phyloP scores from a whole-genome alignment of 2,329 filamentous ascomycete species.

The Amylocarpus encephaloides region DNA sequence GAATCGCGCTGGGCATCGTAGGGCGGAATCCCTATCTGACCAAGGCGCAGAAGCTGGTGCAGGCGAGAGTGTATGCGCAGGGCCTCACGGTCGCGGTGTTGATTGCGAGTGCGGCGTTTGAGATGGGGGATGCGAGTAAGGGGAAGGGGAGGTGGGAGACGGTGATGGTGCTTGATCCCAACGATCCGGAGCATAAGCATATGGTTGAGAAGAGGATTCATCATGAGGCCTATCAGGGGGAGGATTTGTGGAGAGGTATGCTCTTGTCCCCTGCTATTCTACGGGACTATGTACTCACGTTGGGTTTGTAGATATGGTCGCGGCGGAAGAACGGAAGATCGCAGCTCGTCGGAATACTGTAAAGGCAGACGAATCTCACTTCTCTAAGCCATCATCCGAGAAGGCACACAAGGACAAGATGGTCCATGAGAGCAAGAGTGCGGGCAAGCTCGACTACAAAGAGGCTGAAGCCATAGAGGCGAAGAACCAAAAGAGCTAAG shows the following conservation, averaged over 20 bases:
- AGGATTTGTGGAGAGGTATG: conserved; percentile 88
- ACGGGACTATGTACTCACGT: too few species aligned
- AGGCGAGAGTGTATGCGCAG: conserved; percentile 71
- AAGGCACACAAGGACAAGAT: conserved; percentile 45
- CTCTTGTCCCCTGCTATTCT: conserved; percentile 22
- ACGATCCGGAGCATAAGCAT: conserved; percentile 76
- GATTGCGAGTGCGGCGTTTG: conserved; percentile 60
- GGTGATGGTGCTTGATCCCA: conserved; percentile 70
- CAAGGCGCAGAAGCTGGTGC: conserved; percentile 63
- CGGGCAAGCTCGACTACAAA: conserved; percentile 17
- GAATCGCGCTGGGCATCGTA: conserved; percentile 55
- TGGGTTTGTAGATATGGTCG: conserved; percentile 77
- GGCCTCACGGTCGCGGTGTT: conserved; percentile 63
- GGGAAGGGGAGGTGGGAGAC: conserved; percentile 80
- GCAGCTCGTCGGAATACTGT: conserved; percentile 34
- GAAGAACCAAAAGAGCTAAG: conserved; percentile 11
- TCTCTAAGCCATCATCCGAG: conserved; percentile 34
- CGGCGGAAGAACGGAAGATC: conserved; percentile 62
- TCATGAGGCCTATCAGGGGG: conserved; percentile 78
- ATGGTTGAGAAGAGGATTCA: conserved; percentile 82
- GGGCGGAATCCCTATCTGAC: conserved; percentile 57
- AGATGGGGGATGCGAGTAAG: conserved; percentile 67
- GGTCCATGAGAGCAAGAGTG: conserved; percentile 45
- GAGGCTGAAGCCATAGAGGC: conserved; percentile 10
- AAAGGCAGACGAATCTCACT: conserved; percentile 45